Conservation (phyloP, 2,329 filamentous ascomycete species). For the Nemania serpens region DNA sequence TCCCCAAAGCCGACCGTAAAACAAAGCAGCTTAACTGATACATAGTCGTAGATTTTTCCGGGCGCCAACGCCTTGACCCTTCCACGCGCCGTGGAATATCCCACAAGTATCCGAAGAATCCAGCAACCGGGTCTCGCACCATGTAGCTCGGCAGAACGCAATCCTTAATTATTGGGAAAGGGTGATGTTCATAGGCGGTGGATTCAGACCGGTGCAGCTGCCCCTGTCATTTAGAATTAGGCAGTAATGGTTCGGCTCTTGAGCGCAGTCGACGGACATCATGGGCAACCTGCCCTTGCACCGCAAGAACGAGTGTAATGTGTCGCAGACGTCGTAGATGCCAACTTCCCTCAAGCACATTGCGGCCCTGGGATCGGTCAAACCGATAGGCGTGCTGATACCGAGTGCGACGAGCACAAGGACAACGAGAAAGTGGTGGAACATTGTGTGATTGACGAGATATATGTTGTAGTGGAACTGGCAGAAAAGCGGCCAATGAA, state of each 20-base stretch:
- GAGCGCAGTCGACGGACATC: conserved; percentile 28
- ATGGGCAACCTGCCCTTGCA: conserved; percentile 19
- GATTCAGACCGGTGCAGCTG: conserved; percentile 21
- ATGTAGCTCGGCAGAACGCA: background rate
- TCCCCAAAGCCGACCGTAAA: background rate
- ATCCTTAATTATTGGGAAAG: background rate
- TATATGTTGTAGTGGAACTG: conserved; percentile 2
- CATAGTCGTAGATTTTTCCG: background rate
- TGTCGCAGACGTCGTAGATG: conserved; percentile 32
- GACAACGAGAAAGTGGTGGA: conserved; percentile 14
- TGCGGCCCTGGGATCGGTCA: background rate
- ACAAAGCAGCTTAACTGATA: background rate
- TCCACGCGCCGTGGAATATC: background rate
- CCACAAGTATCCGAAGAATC: background rate
- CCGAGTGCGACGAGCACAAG: conserved; percentile 18
- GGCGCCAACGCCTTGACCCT: background rate
- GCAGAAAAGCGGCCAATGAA: background rate
- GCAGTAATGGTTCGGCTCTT: conserved; percentile 23
- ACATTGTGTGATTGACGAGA: conserved; percentile 12
- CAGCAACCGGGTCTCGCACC: background rate
- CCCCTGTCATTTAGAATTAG: conserved; percentile 25
- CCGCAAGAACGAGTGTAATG: conserved; percentile 25
- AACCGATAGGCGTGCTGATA: conserved; percentile 17
- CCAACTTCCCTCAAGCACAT: conserved; percentile 19
- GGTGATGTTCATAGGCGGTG: conserved; percentile 26